These are phyloP conservation scores for Talaromyces sp. DNA, from an alignment of 2,329 filamentous ascomycete genomes.

Conservation along the genomic window DNA sequence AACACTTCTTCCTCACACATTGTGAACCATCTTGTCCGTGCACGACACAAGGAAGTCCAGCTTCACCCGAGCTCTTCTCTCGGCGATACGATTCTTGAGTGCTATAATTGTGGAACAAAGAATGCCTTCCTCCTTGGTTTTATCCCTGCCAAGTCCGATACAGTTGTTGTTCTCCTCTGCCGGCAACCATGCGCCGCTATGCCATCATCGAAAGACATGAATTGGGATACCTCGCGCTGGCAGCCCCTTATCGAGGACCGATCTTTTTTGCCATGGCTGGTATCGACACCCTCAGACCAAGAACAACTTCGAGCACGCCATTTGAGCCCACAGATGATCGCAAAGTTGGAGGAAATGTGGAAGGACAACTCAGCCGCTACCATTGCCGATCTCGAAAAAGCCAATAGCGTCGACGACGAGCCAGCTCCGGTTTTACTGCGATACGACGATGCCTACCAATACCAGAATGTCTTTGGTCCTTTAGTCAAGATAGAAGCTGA, in stretches of 20 bases:
- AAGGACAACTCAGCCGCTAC: constrained; percentile 90
- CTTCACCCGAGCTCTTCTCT: constrained; percentile 89
- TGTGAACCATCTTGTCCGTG: constrained; percentile 94
- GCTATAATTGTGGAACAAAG: constrained; percentile 99
- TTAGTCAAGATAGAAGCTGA: constrained; percentile 99
- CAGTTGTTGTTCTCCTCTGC: constrained; percentile 92
- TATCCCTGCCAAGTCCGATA: constrained; percentile 97
- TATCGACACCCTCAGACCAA: constrained; percentile 81
- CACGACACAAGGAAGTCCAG: constrained; percentile 97
- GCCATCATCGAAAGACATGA: constrained; percentile 98
- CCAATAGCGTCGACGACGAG: constrained; percentile 87
- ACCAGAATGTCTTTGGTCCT: constrained; percentile 97
- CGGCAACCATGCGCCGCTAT: constrained; percentile 93
- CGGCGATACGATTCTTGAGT: constrained; percentile 94
- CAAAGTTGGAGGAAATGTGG: constrained; percentile 96
- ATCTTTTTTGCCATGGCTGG: constrained; percentile 91
- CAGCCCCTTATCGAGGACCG: constrained; percentile 96
- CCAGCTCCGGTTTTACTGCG: constrained; percentile 86
- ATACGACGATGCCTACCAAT: constrained; percentile 97
- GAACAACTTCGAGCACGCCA: constrained; percentile 95
- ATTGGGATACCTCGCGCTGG: constrained; percentile 98
- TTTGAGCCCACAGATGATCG: constrained; percentile 88
- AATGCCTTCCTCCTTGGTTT: constrained; percentile 97
- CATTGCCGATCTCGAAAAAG: constrained; percentile 86
- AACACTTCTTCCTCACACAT: constrained; percentile 97